phyloP scores from a whole-genome alignment of 1,284 basidiomycete species.

The Fistulinella cinereoalba region DNA sequence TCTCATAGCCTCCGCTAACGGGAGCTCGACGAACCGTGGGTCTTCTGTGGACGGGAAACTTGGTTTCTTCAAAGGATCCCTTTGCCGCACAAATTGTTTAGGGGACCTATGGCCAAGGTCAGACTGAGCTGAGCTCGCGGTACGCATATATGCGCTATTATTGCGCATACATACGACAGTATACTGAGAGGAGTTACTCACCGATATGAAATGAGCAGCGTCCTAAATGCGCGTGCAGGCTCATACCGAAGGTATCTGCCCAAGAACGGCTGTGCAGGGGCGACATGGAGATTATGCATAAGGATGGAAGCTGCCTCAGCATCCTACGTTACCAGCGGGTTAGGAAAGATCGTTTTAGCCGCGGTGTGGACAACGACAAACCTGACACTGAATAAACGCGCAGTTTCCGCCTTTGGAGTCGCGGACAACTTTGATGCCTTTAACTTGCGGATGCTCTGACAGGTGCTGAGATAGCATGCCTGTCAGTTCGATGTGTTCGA shows the following conservation, averaged over 20 bases:
- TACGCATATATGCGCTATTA: slow-evolving; percentile 27
- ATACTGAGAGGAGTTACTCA: slow-evolving; percentile 28
- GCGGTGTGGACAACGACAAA: slow-evolving; percentile 32
- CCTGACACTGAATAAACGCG: slow-evolving; percentile 80
- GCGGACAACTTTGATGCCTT: slow-evolving; percentile 69
- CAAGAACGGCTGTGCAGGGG: slow-evolving; percentile 56
- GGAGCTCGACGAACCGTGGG: slow-evolving; percentile 35
- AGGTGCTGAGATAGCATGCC: slow-evolving; percentile 60
- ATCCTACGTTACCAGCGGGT: slow-evolving; percentile 40
- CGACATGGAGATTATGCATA: slow-evolving; percentile 56
- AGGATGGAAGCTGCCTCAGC: slow-evolving; percentile 55
- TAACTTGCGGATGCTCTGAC: slow-evolving; percentile 57
- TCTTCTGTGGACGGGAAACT: slow-evolving; percentile 14
- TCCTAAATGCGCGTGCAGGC: slow-evolving; percentile 70
- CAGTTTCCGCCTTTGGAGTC: slow-evolving; percentile 73
- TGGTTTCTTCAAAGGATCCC: slow-evolving; percentile 15
- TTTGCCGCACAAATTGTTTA: slow-evolving; percentile 38
- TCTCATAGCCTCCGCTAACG: slow-evolving; percentile 55
- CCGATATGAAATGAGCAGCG: slow-evolving; percentile 73
- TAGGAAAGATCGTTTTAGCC: slow-evolving; percentile 7
- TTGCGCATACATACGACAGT: slow-evolving; percentile 19
- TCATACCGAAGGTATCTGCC: slow-evolving; percentile 72
- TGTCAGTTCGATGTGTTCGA: slow-evolving; percentile 60
- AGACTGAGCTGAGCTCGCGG: slow-evolving; percentile 1
- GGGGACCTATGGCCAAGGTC: slow-evolving; percentile 37